Percentiles rank a stretch among this genome's conserved stretches.
Conservation (phyloP, 225 moss, liverwort and hornwort genomes). For the Physcomitrellopsis africana region DNA sequence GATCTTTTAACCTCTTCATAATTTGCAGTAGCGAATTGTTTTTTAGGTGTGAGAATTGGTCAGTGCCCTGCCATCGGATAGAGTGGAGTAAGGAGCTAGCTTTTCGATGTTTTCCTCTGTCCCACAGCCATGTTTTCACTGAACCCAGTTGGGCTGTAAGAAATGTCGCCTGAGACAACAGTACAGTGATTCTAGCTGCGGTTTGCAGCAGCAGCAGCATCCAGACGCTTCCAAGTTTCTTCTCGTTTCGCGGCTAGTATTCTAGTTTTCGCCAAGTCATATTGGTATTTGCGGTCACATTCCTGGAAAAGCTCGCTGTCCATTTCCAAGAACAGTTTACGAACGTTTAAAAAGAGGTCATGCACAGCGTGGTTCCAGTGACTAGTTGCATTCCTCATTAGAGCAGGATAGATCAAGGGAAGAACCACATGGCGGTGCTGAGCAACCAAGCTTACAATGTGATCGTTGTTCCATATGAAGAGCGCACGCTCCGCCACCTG, state of each 20-base stretch:
- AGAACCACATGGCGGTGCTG: conserved; percentile 55
- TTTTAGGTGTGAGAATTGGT: neutral
- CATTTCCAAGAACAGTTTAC: conserved; percentile 50
- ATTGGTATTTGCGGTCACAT: conserved; percentile 46
- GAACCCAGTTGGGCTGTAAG: conserved; percentile 37
- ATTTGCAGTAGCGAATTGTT: conserved; percentile 13
- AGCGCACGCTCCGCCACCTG: conserved; percentile 55
- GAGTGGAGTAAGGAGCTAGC: conserved; percentile 23
- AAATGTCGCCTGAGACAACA: conserved; percentile 41
- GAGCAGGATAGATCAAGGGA: conserved; percentile 44
- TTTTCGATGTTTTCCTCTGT: conserved; percentile 42
- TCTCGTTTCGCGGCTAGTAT: conserved; percentile 37
- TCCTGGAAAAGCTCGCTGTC: conserved; percentile 52
- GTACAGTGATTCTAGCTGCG: conserved; percentile 44
- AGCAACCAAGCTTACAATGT: conserved; percentile 48
- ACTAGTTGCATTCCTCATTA: conserved; percentile 32
- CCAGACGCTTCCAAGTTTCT: conserved; percentile 45
- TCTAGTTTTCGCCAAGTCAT: conserved; percentile 32
- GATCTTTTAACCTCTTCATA: neutral
- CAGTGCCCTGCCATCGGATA: neutral
- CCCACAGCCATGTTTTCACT: conserved; percentile 34
- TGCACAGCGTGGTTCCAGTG: conserved; percentile 57
- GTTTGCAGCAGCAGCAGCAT: conserved; percentile 36
- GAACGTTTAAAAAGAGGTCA: conserved; percentile 41
- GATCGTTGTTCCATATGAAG: conserved; percentile 55